These are phyloP conservation scores for Candida nemodendra DNA, from an alignment of 805 yeast species.

Conservation along the genomic window DNA sequence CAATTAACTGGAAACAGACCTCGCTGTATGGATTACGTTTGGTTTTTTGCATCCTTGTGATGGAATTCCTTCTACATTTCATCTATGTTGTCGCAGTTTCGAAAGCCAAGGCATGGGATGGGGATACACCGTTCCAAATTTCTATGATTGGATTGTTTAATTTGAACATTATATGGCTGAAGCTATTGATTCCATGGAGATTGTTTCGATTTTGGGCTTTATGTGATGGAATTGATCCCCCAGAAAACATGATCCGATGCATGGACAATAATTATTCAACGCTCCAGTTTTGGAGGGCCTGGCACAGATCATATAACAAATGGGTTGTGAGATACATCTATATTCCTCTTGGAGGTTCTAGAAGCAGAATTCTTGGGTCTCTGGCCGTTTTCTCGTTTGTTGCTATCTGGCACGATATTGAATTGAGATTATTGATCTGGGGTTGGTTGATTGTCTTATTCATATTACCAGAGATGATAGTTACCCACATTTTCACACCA, in stretches of 20 bases:
- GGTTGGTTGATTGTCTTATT: constrained; percentile 93
- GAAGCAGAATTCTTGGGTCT: constrained; percentile 68
- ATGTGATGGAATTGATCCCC: constrained; percentile 91
- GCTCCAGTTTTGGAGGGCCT: constrained; percentile 95
- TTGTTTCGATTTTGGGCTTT: constrained; percentile 90
- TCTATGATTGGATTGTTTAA: constrained; percentile 94
- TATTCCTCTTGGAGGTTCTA: constrained; percentile 86
- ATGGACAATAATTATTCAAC: constrained; percentile 94
- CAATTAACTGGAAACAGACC: constrained; percentile 55
- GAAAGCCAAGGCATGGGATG: constrained; percentile 84
- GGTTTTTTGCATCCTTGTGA: constrained; percentile 68
- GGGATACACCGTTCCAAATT: constrained; percentile 86
- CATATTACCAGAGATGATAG: constrained; percentile 78
- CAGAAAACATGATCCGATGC: constrained; percentile 96
- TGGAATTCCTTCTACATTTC: constrained; percentile 87
- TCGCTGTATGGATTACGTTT: constrained; percentile 66
- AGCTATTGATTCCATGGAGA: constrained; percentile 93
- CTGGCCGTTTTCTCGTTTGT: constrained; percentile 90
- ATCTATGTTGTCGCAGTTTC: constrained; percentile 94
- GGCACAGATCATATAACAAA: constrained; percentile 93
- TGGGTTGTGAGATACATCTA: constrained; percentile 90
- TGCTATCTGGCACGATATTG: constrained; percentile 98
- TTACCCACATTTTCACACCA: constrained; percentile 44
- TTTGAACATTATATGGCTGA: constrained; percentile 89
- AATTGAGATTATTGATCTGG: constrained; percentile 83